Base-by-base conservation (phyloP, 176 grass and related monocot genomes). In the Chloris gayana region DNA sequence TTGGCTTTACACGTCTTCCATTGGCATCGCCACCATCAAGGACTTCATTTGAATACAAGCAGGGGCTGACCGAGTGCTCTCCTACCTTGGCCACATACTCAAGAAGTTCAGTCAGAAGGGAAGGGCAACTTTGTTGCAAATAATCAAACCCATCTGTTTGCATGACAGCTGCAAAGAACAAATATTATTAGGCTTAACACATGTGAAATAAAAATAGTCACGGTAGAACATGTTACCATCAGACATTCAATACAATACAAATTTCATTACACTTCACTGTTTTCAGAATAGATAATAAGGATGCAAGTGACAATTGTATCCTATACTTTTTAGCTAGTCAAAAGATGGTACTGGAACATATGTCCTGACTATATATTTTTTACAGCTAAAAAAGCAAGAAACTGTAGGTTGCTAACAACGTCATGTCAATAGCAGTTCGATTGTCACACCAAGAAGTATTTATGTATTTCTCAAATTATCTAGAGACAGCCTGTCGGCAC, bases 111-210 rank as follows among this genome's bases (percentile, higher is more conserved):
- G 93, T 99, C 64, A 99, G 83, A 74, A 99, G 80, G 46, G 91
- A 91, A 2, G 91, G 93, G 76, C 97, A 99, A 82, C 97, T 99
- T 78, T 89, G 88, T 80, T 96, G 94, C 86, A 99, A 90, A 85
- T 99, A 99, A 70, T 99, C 93, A 41, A 96, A 99, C 29, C 97
- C 97, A 76, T 99, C 97, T 2, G 93, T 99, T 82, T 99, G 97
- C 97, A 99, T 99, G 41, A 99, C 97, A 5, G 93, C 97, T 99
- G 93, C 83, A 90, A 60, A 56, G 29, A 71, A 88, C 62, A 57
- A 41, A 35, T 9, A 75, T 22, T 4, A 57, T 70, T 74, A 69
- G 57, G 6, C 6, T 59, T 54, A 14, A 29, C 33, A 56, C 12
- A 72, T 1, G 44, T 78, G 56, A 71, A 19, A 66, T 46, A 58